Conservation (phyloP, 306 rosid genomes). For the Dalbergia cochinchinensis region DNA sequence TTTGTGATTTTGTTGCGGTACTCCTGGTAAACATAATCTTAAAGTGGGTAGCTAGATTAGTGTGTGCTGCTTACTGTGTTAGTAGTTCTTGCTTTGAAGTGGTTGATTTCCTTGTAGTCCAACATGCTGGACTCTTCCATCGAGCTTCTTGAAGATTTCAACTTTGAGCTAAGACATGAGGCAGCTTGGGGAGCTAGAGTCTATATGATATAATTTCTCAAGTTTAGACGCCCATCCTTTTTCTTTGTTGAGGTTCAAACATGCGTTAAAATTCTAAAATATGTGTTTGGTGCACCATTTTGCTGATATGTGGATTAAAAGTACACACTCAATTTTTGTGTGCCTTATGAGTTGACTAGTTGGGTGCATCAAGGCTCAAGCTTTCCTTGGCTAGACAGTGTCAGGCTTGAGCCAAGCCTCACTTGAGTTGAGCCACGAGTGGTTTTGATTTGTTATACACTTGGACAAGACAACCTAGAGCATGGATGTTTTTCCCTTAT, state of each 20-base stretch:
- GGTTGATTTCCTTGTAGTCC: neutral
- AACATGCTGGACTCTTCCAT: neutral
- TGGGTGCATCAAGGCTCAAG: neutral
- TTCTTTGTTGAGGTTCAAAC: neutral
- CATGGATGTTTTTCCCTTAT: too few species aligned
- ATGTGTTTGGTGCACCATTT: neutral
- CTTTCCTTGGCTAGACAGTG: slow-evolving; percentile 28
- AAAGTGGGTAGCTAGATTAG: neutral
- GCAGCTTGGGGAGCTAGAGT: neutral
- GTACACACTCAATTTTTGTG: neutral
- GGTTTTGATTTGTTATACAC: neutral
- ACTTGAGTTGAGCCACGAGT: neutral
- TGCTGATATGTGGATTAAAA: neutral
- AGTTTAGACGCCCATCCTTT: neutral
- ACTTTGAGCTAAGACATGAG: neutral
- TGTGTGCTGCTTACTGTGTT: neutral
- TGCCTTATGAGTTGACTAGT: neutral
- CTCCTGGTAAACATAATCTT: slow-evolving; percentile 1
- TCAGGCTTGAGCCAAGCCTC: neutral
- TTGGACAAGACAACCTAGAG: neutral
- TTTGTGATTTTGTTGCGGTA: neutral
- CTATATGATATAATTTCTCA: neutral
- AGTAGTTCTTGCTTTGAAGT: too few species aligned
- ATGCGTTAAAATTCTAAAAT: slow-evolving; percentile 8
- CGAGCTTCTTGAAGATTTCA: neutral